Conservation (phyloP, 1,284 basidiomycete species). For the Tilletiaria anomala region DNA sequence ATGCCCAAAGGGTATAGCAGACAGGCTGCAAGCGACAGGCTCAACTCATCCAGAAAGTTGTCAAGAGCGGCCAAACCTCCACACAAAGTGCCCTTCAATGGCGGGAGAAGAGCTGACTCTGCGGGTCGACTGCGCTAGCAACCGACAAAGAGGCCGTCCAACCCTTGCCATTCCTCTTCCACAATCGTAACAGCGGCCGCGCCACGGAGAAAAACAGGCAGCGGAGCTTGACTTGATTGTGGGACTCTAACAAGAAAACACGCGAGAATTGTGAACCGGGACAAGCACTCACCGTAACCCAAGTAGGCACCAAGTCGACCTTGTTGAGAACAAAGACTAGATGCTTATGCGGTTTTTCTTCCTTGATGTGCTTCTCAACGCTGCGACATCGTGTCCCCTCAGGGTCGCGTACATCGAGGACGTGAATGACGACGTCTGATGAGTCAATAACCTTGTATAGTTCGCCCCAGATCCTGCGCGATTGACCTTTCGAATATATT, state of each 20-base stretch:
- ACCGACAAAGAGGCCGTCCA: conserved; percentile 41
- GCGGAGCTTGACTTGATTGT: conserved; percentile 39
- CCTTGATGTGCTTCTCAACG: conserved; percentile 80
- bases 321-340: conserved; percentile 95
- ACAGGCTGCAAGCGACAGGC: conserved; percentile 1
- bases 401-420: conserved; percentile 90
- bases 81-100: conserved; percentile 33
- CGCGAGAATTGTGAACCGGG: conserved; percentile 1
- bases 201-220: conserved; percentile 27
- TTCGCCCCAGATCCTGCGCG: conserved; percentile 75
- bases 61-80: conserved; percentile 23
- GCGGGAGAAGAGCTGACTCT: conserved; percentile 27
- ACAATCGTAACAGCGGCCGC: conserved; percentile 49
- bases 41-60: conserved; percentile 33
- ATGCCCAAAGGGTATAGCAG: neutral
- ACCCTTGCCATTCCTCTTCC: conserved; percentile 46
- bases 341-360: conserved; percentile 95
- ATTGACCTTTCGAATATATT: conserved; percentile 38
- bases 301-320: conserved; percentile 93
- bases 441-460: conserved; percentile 99
- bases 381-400: conserved; percentile 93
- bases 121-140: conserved; percentile 21
- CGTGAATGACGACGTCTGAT: conserved; percentile 88
- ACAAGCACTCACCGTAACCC: conserved; percentile 72
- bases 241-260: conserved; percentile 8